Base-by-base conservation (phyloP, 2,329 filamentous ascomycete genomes). In the Epichloe elymi region DNA sequence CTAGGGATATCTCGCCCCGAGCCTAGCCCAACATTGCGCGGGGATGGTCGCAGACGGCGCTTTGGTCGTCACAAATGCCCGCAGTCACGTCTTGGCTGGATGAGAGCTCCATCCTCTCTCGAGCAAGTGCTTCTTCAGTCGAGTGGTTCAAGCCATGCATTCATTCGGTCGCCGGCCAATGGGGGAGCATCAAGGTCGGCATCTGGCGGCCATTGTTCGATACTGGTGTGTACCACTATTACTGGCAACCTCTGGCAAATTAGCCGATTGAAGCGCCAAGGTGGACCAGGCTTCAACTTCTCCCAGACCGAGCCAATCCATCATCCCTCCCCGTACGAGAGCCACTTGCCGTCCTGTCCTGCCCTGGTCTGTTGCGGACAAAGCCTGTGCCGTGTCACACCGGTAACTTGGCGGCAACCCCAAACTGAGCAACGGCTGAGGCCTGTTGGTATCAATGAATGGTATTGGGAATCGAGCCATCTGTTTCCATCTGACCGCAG, bases 181-280 rank as follows among this genome's bases (percentile, higher is more conserved):
- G 51, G 63, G 63, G 8, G 26, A 65, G 56, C 55, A 57, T 58
- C 51, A 56, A 61, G 56, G 56, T 53, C 59, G 55, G 55, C 60
- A 63, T 64, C 65, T 68, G 63, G 59, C 61, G 72, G 68, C 65
- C 65, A 75, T 75, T 76, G 19, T 20, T 26, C 12, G 17, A 36
- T 38, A 30, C 8, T 44, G 19, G 41, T 39, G 19, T 38, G 41
- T 35, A 14, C 42, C 42, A 19, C 8, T n/a, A n/a, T n/a, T 37
- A 26, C 15, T 19, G 36, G 35, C 50, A 43, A 37, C 42, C 41
- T 66, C 74, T 73, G 76, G 64, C 70, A 65, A 63, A 68, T 68
- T 66, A 66, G 66, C 67, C 42, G 35, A 20, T 65, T 73, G 78
- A 78, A 70, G 74, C 75, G 75, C 75, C 58, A 58, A 52, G 39